Evolutionary conservation across 2,329 filamentous ascomycete genomes (phyloP).

Genomic region (Cladobotryum protrusum): DNA sequence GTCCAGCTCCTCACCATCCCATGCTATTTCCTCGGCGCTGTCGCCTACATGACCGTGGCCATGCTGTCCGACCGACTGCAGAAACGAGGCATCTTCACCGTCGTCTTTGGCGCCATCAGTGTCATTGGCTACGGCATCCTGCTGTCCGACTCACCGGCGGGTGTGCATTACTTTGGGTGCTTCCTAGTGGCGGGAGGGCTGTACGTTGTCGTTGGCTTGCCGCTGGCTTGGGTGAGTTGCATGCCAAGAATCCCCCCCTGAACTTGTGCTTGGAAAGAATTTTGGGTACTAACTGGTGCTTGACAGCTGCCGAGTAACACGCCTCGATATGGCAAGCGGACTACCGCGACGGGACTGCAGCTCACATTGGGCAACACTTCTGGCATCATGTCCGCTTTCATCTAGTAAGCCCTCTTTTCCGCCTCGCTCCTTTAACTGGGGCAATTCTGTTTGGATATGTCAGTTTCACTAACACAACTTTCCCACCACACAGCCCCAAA

Average conservation of each 20-base stretch:
- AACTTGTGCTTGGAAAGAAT: not conserved
- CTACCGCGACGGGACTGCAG: slow-evolving; percentile 65
- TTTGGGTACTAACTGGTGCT: not conserved
- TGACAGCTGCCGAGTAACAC: slow-evolving; percentile 54
- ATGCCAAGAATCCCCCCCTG: not conserved
- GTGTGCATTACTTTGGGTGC: slow-evolving; percentile 67
- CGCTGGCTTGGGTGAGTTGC: slow-evolving; percentile 44
- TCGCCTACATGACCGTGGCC: slow-evolving; percentile 61
- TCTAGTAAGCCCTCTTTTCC: slow-evolving; percentile 35
- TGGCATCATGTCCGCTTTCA: slow-evolving; percentile 69
- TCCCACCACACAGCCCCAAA: slow-evolving; percentile 28
- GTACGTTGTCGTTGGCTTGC: slow-evolving; percentile 54
- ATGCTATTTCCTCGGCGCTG: slow-evolving; percentile 66
- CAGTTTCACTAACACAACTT: not conserved
- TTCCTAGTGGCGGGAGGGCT: slow-evolving; percentile 70
- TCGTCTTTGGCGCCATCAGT: slow-evolving; percentile 56
- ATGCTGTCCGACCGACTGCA: slow-evolving; percentile 63
- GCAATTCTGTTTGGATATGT: not conserved
- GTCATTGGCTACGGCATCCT: slow-evolving; percentile 65
- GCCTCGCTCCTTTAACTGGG: not conserved
- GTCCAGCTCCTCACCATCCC: slow-evolving; percentile 74
- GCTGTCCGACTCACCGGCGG: slow-evolving; percentile 51
- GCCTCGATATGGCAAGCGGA: slow-evolving; percentile 70
- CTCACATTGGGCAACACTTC: slow-evolving; percentile 63
- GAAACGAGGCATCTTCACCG: slow-evolving; percentile 57